Evolutionary conservation across 345 rosid genomes (phyloP).

Genomic region (Eucalyptus pauciflora): DNA sequence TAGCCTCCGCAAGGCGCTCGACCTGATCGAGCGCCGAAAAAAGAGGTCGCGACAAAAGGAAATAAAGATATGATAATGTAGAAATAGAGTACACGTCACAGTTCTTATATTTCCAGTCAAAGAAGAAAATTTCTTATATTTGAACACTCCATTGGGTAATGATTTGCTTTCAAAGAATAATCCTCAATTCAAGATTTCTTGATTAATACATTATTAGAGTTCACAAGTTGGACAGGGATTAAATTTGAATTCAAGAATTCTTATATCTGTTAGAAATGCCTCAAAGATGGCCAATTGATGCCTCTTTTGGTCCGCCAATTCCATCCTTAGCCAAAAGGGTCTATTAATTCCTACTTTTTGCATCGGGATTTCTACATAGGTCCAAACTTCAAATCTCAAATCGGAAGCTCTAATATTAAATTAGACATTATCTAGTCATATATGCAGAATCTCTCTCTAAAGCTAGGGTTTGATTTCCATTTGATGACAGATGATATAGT

Average conservation of each 20-base stretch:
- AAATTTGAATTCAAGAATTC: neutral
- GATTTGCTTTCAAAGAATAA: neutral
- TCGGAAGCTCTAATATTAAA: neutral
- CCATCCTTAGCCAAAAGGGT: neutral
- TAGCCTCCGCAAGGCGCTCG: no score
- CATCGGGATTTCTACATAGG: neutral
- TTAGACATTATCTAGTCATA: neutral
- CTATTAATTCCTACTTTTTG: neutral
- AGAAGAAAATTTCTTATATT: neutral
- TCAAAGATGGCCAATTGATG: neutral
- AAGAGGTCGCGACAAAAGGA: no score
- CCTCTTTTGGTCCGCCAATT: neutral
- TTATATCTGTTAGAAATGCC: neutral
- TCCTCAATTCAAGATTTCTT: neutral
- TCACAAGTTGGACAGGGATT: neutral
- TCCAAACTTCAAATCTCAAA: neutral
- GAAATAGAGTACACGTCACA: neutral
- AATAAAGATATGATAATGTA: neutral
- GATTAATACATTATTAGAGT: neutral
- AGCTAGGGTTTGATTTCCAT: neutral
- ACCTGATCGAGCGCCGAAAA: no score
- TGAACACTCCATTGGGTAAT: neutral
- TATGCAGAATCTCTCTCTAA: neutral
- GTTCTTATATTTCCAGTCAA: no score
- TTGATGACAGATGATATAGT: neutral